A percentile compares a stretch with the other conserved stretches of the same genome.
These are phyloP conservation scores for Cinnamomum chago DNA, from an alignment of 164 flowering plant species.

Conservation along the genomic window DNA sequence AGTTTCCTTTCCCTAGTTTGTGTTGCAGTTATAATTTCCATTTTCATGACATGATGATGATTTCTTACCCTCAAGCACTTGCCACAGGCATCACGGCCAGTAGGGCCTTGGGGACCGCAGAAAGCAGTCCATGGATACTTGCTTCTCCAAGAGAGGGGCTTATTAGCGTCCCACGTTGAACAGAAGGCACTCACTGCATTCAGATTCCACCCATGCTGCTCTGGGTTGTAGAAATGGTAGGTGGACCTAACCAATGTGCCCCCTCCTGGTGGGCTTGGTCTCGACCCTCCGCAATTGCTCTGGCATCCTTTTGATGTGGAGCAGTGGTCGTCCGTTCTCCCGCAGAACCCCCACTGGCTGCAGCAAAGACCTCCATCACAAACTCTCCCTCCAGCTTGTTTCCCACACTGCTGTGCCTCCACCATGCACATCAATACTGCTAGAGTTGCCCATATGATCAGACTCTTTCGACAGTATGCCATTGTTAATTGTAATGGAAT, in stretches of 20 bases:
- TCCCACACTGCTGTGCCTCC: background rate
- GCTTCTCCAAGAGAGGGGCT: conserved; percentile 35
- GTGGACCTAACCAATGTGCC: conserved; percentile 41
- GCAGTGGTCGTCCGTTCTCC: background rate
- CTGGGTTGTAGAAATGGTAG: conserved; percentile 39
- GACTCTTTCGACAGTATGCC: no score
- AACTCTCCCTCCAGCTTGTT: background rate
- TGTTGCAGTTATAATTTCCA: no score
- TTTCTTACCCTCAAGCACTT: conserved; percentile 36
- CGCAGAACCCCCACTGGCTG: conserved; percentile 4
- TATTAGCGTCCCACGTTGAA: conserved; percentile 43
- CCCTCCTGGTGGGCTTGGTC: background rate
- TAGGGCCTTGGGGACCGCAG: conserved; percentile 36
- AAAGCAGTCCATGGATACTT: conserved; percentile 44
- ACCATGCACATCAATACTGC: no score
- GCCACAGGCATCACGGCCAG: conserved; percentile 35
- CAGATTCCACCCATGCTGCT: conserved; percentile 35
- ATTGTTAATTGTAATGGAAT: no score
- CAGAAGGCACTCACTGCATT: conserved; percentile 35
- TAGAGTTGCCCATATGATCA: no score
- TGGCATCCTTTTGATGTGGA: background rate
- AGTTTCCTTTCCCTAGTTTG: no score
- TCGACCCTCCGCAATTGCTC: background rate
- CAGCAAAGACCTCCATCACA: background rate
- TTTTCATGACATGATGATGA: no score